Base-by-base conservation (phyloP, 176 grass and related monocot species). In the Poa annua region DNA sequence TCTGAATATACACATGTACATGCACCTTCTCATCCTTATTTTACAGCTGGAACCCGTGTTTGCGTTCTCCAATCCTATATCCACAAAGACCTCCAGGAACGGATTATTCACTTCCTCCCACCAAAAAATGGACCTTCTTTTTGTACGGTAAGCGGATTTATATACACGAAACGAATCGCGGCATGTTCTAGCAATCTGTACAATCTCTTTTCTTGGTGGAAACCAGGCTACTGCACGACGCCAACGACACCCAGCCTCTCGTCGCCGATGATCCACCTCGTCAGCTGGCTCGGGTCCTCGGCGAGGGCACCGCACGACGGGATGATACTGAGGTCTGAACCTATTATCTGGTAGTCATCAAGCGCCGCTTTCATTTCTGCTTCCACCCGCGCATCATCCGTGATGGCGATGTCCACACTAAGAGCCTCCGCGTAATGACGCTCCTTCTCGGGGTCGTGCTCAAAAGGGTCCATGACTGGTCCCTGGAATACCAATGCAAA, bases 231-330 rank as follows among this genome's bases (percentile, higher is more conserved):
- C 39, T 75, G 80, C 19, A 76, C 74, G 32, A 38, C 51, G 14
- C 66, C 26, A 0, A 90, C 67, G 8, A 90, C 67, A 11, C 32
- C 77, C 9, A 87, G 71, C 60, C 88, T 93, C 42, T 93, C 91
- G 35, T 99, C 96, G 24, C 96, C 96, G 4, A 99, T 90, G 34
- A 99, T 89, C 96, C 96, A 96, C 77, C 91, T 89, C 6, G 90
- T 96, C 76, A 96, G 74, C 77, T 86, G 87, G 71, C 87, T 88
- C 32, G 96, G 80, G 38, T 95, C 93, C 51, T 89, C 95, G 0
- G 87, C 90, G 6, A 82, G 62, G 6, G 82, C 80, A 4, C 87
- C 86, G 4, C 78, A 91, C 3, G 91, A 93, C 57, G 88, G 88
- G 75, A 88, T 85, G 39, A 99, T 80, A 56, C 91, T 86, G n/a